Percentiles rank a stretch among this genome's conserved stretches.
Evolutionary conservation across 371 early-diverging fungal genomes (phyloP).

Genomic region (Mucor lusitanicus): DNA sequence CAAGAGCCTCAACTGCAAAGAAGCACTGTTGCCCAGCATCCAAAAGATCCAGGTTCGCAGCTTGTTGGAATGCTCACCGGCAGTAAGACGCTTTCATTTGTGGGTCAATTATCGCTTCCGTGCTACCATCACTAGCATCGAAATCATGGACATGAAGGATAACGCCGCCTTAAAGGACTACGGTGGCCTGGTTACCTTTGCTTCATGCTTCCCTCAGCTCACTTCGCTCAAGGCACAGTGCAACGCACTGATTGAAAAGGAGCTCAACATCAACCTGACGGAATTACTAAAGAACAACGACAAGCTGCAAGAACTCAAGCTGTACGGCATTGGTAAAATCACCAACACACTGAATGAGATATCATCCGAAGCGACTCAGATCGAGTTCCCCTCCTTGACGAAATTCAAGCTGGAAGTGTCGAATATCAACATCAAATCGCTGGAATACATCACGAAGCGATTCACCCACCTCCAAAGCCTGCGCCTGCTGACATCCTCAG

Average conservation of each 20-base stretch:
- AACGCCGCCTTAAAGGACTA: conserved; percentile 8
- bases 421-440: neutral
- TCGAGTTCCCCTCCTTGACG: neutral
- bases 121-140: conserved; percentile 1
- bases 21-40: neutral
- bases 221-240: conserved; percentile 2
- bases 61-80: neutral
- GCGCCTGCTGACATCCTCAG: neutral
- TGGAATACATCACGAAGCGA: neutral
- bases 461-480: neutral
- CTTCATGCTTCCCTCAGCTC: neutral
- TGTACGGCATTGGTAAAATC: conserved; percentile 2
- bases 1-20: neutral
- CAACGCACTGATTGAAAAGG: neutral
- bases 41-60: neutral
- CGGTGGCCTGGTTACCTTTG: neutral
- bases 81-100: conserved; percentile 4
- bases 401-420: neutral
- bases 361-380: neutral
- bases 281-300: neutral
- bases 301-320: neutral
- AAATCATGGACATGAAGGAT: neutral
- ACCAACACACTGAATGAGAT: neutral
- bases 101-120: conserved; percentile 11
- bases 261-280: neutral